Percentiles rank a stretch among this genome's conserved stretches.
These are phyloP conservation scores for Botrytis deweyae DNA, from an alignment of 2,329 filamentous ascomycete genomes.

Conservation along the genomic window DNA sequence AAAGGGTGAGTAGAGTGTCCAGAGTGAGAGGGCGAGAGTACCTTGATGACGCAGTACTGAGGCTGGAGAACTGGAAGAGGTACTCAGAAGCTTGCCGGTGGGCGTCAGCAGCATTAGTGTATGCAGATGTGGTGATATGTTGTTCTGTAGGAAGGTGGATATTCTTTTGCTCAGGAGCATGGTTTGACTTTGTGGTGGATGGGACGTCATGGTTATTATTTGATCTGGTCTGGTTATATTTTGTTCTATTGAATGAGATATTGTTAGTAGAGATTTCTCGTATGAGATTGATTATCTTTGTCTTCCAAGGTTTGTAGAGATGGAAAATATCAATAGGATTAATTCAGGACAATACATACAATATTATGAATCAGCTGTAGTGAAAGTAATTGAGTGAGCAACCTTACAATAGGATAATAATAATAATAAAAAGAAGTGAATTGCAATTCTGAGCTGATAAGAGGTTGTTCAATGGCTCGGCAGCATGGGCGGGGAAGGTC, in stretches of 20 bases:
- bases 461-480: neutral
- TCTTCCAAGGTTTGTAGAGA: neutral
- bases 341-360: neutral
- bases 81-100: constrained; percentile 62
- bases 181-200: constrained; percentile 30
- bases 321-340: neutral
- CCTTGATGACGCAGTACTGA: constrained; percentile 60
- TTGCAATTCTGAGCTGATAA: neutral
- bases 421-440: neutral
- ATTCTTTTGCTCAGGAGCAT: constrained; percentile 64
- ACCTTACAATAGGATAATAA: neutral
- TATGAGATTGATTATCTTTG: neutral
- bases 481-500: neutral
- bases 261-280: neutral
- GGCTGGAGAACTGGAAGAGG: constrained; percentile 56
- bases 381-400: neutral
- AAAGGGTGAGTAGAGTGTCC: constrained; percentile 53
- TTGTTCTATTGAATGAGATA: constrained; percentile 28
- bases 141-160: constrained; percentile 60
- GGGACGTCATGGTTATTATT: constrained; percentile 16
- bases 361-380: neutral
- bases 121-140: constrained; percentile 53
- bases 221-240: neutral
- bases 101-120: constrained; percentile 60
- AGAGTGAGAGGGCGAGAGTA: constrained; percentile 62